Conservation (phyloP, 495 filamentous ascomycete genomes). For the Monascus purpureus region DNA sequence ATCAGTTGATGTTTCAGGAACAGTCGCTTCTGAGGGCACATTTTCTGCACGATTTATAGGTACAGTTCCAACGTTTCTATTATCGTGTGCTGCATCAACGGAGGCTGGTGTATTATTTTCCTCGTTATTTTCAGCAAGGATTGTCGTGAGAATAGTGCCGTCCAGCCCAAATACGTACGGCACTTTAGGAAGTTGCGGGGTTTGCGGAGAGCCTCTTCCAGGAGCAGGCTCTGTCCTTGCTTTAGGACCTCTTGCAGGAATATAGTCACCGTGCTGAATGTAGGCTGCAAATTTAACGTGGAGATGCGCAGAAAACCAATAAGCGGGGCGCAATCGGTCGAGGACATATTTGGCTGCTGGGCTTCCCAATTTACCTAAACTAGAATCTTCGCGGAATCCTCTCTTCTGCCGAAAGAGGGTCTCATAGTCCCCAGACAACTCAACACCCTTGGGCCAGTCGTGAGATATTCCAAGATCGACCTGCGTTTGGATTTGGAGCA, state of each 20-base stretch:
- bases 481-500: slow-evolving; percentile 69
- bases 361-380: slow-evolving; percentile 59
- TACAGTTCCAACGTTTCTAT: not conserved
- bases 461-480: slow-evolving; percentile 86
- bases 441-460: slow-evolving; percentile 82
- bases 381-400: slow-evolving; percentile 59
- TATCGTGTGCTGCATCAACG: not conserved
- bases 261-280: slow-evolving; percentile 42
- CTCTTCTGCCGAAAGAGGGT: slow-evolving; percentile 55
- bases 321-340: slow-evolving; percentile 61
- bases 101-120: not conserved
- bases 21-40: not conserved
- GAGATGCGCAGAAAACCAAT: slow-evolving; percentile 92
- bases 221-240: slow-evolving; percentile 1
- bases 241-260: slow-evolving; percentile 1
- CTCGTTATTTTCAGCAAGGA: slow-evolving; percentile 3
- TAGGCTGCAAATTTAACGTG: slow-evolving; percentile 74
- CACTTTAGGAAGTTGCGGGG: not conserved
- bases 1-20: not conserved
- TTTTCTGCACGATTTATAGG: not conserved
- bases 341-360: slow-evolving; percentile 63
- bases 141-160: slow-evolving; percentile 4
- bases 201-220: not conserved
- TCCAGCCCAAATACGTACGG: slow-evolving; percentile 9
- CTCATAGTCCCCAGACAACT: slow-evolving; percentile 51